These are phyloP conservation scores for Penicillium arizonense DNA, from an alignment of 495 filamentous ascomycete species.

Conservation along the genomic window DNA sequence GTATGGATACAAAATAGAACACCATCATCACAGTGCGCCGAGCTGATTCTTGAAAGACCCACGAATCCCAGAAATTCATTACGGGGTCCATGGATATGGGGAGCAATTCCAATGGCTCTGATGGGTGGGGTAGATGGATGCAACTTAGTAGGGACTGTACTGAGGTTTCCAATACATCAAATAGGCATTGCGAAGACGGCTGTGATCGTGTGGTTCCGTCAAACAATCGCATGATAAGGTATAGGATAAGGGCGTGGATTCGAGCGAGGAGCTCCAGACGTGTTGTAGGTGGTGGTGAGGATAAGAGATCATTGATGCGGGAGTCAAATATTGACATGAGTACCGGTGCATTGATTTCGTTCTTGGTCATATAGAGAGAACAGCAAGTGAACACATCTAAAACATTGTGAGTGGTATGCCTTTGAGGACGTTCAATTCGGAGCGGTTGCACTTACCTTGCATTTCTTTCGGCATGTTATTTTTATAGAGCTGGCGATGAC, in stretches of 20 bases:
- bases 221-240: slow-evolving; percentile 53
- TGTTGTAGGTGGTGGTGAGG: slow-evolving; percentile 27
- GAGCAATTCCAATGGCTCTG: slow-evolving; percentile 4
- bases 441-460: slow-evolving; percentile 34
- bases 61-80: slow-evolving; percentile 40
- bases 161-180: slow-evolving; percentile 36
- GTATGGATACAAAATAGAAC: slow-evolving; percentile 38
- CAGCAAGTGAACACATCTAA: slow-evolving; percentile 49
- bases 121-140: slow-evolving; percentile 19
- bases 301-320: slow-evolving; percentile 35
- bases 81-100: slow-evolving; percentile 20
- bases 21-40: slow-evolving; percentile 44
- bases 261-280: slow-evolving; percentile 27
- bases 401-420: too few relatives aligned
- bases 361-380: slow-evolving; percentile 49
- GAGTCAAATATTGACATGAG: slow-evolving; percentile 42
- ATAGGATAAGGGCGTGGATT: slow-evolving; percentile 34
- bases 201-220: slow-evolving; percentile 54
- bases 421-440: too few relatives aligned
- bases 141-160: slow-evolving; percentile 16
- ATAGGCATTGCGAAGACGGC: slow-evolving; percentile 42
- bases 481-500: slow-evolving; percentile 45
- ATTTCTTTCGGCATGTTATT: slow-evolving; percentile 45
- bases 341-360: slow-evolving; percentile 38
- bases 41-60: slow-evolving; percentile 48